A percentile compares a stretch with the other conserved stretches of the same genome.
These are phyloP conservation scores for Tribonema minus DNA, from an alignment of 108 stramenopile species.

Conservation along the genomic window DNA sequence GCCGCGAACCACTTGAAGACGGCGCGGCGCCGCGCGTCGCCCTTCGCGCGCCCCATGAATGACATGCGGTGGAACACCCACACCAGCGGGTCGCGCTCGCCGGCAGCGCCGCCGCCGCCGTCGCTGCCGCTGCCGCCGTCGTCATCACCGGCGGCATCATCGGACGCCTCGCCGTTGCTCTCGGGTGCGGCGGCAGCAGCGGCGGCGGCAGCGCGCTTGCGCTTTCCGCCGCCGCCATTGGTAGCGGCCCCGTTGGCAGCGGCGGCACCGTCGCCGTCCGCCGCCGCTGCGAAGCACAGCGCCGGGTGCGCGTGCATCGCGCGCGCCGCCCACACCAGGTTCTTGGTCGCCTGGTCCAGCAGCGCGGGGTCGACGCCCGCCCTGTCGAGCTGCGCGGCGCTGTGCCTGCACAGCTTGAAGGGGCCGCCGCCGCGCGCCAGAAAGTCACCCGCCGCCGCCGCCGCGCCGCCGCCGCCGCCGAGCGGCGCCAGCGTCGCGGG, in stretches of 20 bases:
- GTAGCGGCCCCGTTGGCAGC: background rate
- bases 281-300: slow-evolving; percentile 22
- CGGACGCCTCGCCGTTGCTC: background rate
- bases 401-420: too few species aligned
- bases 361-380: slow-evolving; percentile 24
- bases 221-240: background rate
- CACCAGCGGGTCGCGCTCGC: slow-evolving; percentile 9
- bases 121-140: background rate
- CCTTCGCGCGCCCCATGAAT: slow-evolving; percentile 43
- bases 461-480: background rate
- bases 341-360: slow-evolving; percentile 20
- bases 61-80: slow-evolving; percentile 49
- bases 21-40: slow-evolving; percentile 31
- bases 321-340: slow-evolving; percentile 23
- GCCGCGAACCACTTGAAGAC: slow-evolving; percentile 47
- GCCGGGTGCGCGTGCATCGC: slow-evolving; percentile 42
- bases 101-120: background rate
- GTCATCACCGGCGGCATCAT: background rate
- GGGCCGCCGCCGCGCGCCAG: too few species aligned
- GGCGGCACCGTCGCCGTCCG: background rate
- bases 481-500: background rate
- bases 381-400: too few species aligned
- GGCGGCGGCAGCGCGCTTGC: background rate
- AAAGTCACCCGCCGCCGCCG: too few species aligned
- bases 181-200: background rate